Conservation (phyloP, 2,329 filamentous ascomycete genomes). For the Microsporum audouinii region DNA sequence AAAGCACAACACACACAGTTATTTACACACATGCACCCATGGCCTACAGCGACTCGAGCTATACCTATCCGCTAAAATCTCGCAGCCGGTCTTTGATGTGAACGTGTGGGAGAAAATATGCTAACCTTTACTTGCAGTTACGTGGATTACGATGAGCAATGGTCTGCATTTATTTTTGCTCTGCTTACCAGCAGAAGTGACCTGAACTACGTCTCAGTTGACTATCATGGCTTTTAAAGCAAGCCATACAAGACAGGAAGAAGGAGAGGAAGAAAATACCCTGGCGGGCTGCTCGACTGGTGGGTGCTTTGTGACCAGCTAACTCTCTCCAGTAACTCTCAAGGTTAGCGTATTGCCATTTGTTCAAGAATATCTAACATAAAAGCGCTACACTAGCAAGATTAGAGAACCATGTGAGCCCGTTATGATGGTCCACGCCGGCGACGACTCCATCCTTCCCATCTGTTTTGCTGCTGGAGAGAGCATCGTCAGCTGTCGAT, state of each 20-base stretch:
- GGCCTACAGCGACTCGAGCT: background rate
- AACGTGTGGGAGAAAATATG: conserved; percentile 3
- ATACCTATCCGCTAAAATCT: background rate
- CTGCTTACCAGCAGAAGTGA: background rate
- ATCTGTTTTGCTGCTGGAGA: background rate
- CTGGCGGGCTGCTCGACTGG: background rate
- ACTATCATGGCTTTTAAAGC: background rate
- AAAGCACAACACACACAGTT: background rate
- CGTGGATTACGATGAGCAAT: background rate
- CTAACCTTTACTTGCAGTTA: conserved; percentile 3
- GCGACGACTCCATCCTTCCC: background rate
- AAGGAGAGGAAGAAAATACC: background rate
- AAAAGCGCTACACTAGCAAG: background rate
- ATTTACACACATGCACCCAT: background rate
- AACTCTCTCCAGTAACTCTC: background rate
- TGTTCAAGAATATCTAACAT: background rate
- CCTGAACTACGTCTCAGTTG: background rate
- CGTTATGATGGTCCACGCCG: background rate
- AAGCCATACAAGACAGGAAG: background rate
- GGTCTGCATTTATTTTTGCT: background rate
- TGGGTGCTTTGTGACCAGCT: background rate
- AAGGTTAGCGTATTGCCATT: background rate
- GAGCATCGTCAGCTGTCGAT: background rate
- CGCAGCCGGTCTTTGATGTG: background rate
- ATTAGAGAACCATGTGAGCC: background rate